Base-by-base conservation (phyloP, 1,284 basidiomycete species). In the Pisolithus thermaeus region DNA sequence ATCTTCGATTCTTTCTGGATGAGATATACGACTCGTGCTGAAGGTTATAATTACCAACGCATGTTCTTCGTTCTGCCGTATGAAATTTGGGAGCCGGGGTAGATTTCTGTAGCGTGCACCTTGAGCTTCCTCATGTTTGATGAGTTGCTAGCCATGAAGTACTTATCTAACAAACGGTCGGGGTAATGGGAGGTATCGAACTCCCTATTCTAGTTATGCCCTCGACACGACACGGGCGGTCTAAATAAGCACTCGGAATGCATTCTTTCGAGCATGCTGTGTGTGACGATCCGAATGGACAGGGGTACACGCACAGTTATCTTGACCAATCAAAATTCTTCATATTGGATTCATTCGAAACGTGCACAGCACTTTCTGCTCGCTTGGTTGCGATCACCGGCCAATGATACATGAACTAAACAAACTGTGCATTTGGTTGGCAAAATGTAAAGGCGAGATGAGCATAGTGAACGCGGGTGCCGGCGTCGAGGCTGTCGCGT, bases 91-190 rank as follows among this genome's bases (percentile, higher is more conserved):
- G 44, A 28, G 44, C 30, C 30, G 28, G 44, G 44, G 44, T 46
- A 46, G 30, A 43, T 28, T 28, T n/a, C n/a, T 12, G 27, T n/a
- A 43, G 22, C 22, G 18, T 47, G 9, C 28, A 30, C 36, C 35
- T 27, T 27, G 51, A 35, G 32, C 52, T 51, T 8, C 41, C 22
- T 16, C 42, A 28, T 43, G 42, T 43, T 43, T 43, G 42, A 43
- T 42, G 41, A 35, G 32, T 23, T 3, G 14, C 41, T 16, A 23
- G 20, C 41, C 41, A 42, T 22, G 25, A 27, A 43, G 23, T 43
- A 8, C 27, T 25, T 27, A 12, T 27, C 22, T 4, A 14, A n/a
- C 41, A 12, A 11, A 23, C 14, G 25, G 41, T 43, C 38, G 38
- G n/a, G 38, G 14, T 14, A 39, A 39, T 22, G n/a, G n/a, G 38